Conservation (phyloP, 1,139 yeast genomes). For the Nadsonia commutata region DNA sequence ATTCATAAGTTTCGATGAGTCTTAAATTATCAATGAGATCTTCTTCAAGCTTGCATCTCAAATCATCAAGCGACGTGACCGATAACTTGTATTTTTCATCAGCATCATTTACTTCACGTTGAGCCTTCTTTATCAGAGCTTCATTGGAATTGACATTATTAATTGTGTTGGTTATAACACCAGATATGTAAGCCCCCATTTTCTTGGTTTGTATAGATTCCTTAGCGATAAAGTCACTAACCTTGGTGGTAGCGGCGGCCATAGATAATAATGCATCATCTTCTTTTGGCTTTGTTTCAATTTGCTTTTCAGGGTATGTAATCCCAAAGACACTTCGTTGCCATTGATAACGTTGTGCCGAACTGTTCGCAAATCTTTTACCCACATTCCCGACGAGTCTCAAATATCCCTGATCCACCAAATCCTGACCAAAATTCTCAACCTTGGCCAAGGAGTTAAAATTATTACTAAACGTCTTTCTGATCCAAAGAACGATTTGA, state of each 20-base stretch:
- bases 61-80: slow-evolving; percentile 43
- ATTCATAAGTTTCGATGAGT: slow-evolving; percentile 64
- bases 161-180: background rate
- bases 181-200: background rate
- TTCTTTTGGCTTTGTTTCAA: slow-evolving; percentile 1
- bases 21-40: slow-evolving; percentile 48
- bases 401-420: slow-evolving; percentile 45
- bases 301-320: background rate
- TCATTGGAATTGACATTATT: background rate
- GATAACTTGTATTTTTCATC: slow-evolving; percentile 42
- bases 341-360: slow-evolving; percentile 65
- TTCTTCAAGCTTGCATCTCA: slow-evolving; percentile 60
- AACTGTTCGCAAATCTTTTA: slow-evolving; percentile 51
- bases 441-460: slow-evolving; percentile 40
- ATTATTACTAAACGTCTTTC: slow-evolving; percentile 22
- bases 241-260: slow-evolving; percentile 2
- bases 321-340: slow-evolving; percentile 32
- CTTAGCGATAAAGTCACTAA: slow-evolving; percentile 2
- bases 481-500: slow-evolving; percentile 42
- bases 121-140: slow-evolving; percentile 8
- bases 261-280: background rate
- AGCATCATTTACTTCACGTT: slow-evolving; percentile 22
- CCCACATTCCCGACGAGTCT: slow-evolving; percentile 39
- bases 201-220: slow-evolving; percentile 4
- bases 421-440: slow-evolving; percentile 62